A percentile compares a stretch with the other conserved stretches of the same genome.
These are phyloP conservation scores for Neurospora tetraspora DNA, from an alignment of 495 filamentous ascomycete genomes.

Conservation along the genomic window DNA sequence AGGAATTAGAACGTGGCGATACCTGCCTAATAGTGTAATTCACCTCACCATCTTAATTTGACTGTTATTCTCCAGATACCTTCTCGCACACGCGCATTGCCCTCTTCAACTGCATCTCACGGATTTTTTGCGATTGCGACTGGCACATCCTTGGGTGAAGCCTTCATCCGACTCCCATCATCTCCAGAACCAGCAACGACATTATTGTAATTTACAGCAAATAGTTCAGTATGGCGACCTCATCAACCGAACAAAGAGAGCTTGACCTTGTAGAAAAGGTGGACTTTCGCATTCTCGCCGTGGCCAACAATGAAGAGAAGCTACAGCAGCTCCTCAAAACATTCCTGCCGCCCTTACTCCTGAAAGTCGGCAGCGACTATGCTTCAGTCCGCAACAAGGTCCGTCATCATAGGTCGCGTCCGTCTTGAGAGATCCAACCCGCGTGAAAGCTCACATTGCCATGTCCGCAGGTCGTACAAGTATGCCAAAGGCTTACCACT, in stretches of 20 bases:
- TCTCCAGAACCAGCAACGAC: background rate
- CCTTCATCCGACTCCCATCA: background rate
- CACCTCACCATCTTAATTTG: background rate
- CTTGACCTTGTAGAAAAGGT: slow-evolving; percentile 81
- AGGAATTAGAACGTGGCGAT: background rate
- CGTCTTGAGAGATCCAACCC: background rate
- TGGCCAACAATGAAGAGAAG: slow-evolving; percentile 67
- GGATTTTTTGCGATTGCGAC: background rate
- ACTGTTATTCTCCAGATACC: background rate
- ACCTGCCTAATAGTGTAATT: background rate
- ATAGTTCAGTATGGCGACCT: slow-evolving; percentile 15
- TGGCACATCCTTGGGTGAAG: background rate
- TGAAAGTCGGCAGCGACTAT: slow-evolving; percentile 77
- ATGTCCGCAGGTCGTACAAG: slow-evolving; percentile 45
- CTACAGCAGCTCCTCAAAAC: slow-evolving; percentile 64
- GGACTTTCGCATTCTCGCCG: slow-evolving; percentile 79
- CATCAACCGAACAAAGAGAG: slow-evolving; percentile 56
- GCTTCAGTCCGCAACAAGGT: slow-evolving; percentile 77
- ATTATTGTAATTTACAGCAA: background rate
- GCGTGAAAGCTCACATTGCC: background rate
- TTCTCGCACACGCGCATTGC: background rate
- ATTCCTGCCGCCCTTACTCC: slow-evolving; percentile 70
- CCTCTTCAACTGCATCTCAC: background rate
- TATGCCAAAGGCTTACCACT: slow-evolving; percentile 55
- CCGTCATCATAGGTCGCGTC: background rate